Conservation (phyloP, 371 early-diverging fungal species). For the Mucor indicus region DNA sequence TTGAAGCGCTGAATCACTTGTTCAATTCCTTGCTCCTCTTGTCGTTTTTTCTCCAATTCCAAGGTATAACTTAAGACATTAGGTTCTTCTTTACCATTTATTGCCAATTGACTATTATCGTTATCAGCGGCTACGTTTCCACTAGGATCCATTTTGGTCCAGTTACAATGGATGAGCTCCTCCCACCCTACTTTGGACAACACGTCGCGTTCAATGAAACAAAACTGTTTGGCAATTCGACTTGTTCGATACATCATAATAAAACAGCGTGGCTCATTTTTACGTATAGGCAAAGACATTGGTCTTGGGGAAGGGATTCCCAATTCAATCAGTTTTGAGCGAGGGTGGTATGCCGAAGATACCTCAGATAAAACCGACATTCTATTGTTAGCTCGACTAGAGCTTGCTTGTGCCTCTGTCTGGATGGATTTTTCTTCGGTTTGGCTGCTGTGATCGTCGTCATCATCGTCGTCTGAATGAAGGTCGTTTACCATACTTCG, state of each 20-base stretch:
- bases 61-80: conserved; percentile 15
- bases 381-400: conserved; percentile 7
- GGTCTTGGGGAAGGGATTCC: conserved; percentile 14
- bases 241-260: conserved; percentile 55
- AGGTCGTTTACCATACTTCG: too few relatives aligned
- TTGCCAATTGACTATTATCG: not conserved
- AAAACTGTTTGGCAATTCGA: conserved; percentile 57
- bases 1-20: conserved; percentile 67
- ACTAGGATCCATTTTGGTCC: conserved; percentile 46
- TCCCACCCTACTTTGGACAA: conserved; percentile 61
- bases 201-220: conserved; percentile 60
- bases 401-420: conserved; percentile 19
- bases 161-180: conserved; percentile 60
- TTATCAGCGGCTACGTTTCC: not conserved
- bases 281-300: too few relatives aligned
- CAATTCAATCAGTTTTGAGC: conserved; percentile 16
- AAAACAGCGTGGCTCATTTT: conserved; percentile 25
- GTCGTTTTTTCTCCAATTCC: conserved; percentile 10
- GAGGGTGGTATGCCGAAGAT: not conserved
- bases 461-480: conserved; percentile 1
- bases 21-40: conserved; percentile 42
- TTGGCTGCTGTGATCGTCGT: conserved; percentile 15
- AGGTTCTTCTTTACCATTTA: not conserved
- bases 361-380: conserved; percentile 9
- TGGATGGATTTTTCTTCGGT: conserved; percentile 17